Base-by-base conservation (phyloP, 768 basidiomycete genomes). In the Tylopilus rubrobrunneus region DNA sequence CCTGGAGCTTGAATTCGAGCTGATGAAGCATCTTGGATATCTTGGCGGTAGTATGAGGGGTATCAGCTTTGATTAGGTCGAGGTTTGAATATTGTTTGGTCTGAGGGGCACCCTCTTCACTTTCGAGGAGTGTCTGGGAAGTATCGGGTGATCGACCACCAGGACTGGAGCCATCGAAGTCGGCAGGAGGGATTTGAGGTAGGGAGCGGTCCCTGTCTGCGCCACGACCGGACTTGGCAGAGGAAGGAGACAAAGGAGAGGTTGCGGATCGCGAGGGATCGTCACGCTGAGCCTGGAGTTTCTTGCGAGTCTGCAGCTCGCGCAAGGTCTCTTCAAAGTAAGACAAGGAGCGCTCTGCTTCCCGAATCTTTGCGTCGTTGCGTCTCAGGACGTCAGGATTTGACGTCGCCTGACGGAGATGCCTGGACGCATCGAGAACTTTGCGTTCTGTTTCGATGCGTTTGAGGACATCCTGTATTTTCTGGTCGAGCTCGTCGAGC, bases 1-100 rank as follows among this genome's bases (percentile, higher is more conserved):
- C 92, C 71, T 96, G 92, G 51, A 98, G 85, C 75, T 99, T 99
- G 83, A 98, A 99, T 73, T 98, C 95, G 57, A 99, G 86, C 72
- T 98, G 95, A 72, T 98, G 95, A 47, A 98, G 83, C 95, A 98
- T 98, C 62, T 84, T 84, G 40, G 93, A 91, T 69, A 99, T 98
- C 77, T 96, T 98, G 61, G 91, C 87, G 2, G 95, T 88, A 19
- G 93, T 94, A 67, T 96, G 84, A 15, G 96, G 95, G 43, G 95
- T 95, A 74, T 99, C 97, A 58, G 94, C 94, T 74, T 95, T 95
- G 72, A 97, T 92, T 57, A 99, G 76, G 77, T 99, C 97, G 57
- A 94, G 78, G 63, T 92, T 92, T 58, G 84, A 83, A 67, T 89
- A 89, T 53, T 82, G 82, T 72, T 86, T 89, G 56, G 71, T 72